Evolutionary conservation across 225 moss, liverwort and hornwort genomes (phyloP).

Genomic region (Polytrichum formosum): DNA sequence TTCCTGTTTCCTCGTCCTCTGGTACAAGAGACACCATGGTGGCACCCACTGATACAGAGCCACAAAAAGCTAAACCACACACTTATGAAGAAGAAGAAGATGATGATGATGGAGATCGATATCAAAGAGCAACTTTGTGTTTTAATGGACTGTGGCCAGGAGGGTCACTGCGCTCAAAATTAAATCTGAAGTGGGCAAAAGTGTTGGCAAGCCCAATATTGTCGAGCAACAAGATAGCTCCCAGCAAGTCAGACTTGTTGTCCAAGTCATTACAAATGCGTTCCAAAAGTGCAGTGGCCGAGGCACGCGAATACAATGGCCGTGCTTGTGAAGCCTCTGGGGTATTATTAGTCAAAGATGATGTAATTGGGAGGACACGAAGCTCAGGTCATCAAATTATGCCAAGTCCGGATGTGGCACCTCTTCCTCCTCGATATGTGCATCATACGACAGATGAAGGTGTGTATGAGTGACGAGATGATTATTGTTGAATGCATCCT

Average conservation of each 20-base stretch:
- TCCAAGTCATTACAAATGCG: slow-evolving; percentile 30
- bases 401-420: slow-evolving; percentile 12
- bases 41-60: slow-evolving; percentile 6
- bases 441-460: slow-evolving; percentile 36
- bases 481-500: no score
- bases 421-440: slow-evolving; percentile 22
- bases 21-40: slow-evolving; percentile 11
- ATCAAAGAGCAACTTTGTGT: slow-evolving; percentile 24
- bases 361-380: slow-evolving; percentile 9
- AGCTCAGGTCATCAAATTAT: slow-evolving; percentile 4
- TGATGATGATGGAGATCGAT: slow-evolving; percentile 19
- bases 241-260: slow-evolving; percentile 52
- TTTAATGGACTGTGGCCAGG: slow-evolving; percentile 42
- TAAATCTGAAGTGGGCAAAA: slow-evolving; percentile 51
- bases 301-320: slow-evolving; percentile 19
- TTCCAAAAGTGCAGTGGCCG: slow-evolving; percentile 17
- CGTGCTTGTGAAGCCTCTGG: slow-evolving; percentile 28
- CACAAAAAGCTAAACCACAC: slow-evolving; percentile 15
- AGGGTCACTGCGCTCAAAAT: slow-evolving; percentile 6
- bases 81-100: slow-evolving; percentile 17
- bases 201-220: slow-evolving; percentile 37
- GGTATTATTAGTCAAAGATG: slow-evolving; percentile 6
- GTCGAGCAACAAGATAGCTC: slow-evolving; percentile 54
- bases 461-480: slow-evolving; percentile 7
- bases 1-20: slow-evolving; percentile 8